Conservation (phyloP, 1,139 yeast species). For the Diutina rugosa region DNA sequence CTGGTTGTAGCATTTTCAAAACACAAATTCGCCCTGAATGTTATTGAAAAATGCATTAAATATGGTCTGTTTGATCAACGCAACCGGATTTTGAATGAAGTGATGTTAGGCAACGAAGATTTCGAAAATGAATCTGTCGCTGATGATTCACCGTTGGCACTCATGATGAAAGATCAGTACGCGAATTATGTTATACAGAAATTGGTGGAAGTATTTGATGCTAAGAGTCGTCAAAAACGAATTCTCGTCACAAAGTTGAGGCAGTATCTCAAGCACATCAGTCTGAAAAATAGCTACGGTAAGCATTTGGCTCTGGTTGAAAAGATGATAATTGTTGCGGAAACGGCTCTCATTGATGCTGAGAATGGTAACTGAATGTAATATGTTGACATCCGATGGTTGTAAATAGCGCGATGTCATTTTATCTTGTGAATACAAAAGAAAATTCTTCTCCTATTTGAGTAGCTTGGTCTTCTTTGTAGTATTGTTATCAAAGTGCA, state of each 20-base stretch:
- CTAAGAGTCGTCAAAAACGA: conserved; percentile 54
- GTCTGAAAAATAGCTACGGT: conserved; percentile 47
- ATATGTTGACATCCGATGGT: background rate
- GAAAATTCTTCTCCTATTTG: background rate
- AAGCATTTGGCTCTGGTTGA: conserved; percentile 85
- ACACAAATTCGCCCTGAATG: conserved; percentile 96
- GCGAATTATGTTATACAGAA: conserved; percentile 96
- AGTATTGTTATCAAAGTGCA: background rate
- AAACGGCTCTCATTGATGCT: conserved; percentile 32
- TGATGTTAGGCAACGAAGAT: conserved; percentile 38
- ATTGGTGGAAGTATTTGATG: conserved; percentile 62
- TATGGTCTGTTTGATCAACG: conserved; percentile 58
- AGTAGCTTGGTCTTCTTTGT: too few species aligned
- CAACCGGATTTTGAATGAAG: conserved; percentile 45
- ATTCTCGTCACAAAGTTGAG: conserved; percentile 48
- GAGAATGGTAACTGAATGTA: conserved; percentile 7
- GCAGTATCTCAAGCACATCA: conserved; percentile 47
- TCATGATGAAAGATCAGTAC: conserved; percentile 96
- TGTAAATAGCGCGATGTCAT: conserved; percentile 2
- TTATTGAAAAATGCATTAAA: conserved; percentile 85
- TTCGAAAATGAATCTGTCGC: conserved; percentile 25
- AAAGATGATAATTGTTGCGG: conserved; percentile 50
- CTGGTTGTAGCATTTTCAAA: conserved; percentile 74
- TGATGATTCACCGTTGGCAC: conserved; percentile 49
- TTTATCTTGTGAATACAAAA: background rate